These are phyloP conservation scores for Thalassiosira exigua DNA, from an alignment of 352 stramenopile species.

Conservation along the genomic window DNA sequence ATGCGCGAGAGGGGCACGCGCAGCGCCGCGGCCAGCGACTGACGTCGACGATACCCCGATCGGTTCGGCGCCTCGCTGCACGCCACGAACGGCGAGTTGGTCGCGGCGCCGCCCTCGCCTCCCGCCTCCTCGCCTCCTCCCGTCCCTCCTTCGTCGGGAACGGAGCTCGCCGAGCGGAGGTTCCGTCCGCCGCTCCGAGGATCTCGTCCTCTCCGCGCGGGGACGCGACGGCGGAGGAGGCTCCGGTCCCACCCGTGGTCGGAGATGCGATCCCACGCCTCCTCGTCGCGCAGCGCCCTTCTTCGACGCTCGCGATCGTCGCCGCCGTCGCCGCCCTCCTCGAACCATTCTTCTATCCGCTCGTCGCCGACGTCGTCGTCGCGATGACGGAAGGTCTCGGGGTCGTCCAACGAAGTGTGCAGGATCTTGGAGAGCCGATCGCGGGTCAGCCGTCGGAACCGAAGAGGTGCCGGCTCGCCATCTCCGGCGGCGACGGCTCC, in stretches of 20 bases:
- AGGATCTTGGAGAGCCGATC: slow-evolving; percentile 44
- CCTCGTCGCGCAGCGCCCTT: not conserved
- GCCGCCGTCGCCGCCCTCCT: not conserved
- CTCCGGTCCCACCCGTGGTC: slow-evolving; percentile 2
- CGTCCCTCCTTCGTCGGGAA: not conserved
- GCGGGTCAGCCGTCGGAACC: slow-evolving; percentile 20
- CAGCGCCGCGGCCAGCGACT: slow-evolving; percentile 23
- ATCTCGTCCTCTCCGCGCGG: no score
- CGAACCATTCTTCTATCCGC: not conserved
- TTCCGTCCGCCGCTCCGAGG: slow-evolving; percentile 4
- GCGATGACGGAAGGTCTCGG: slow-evolving; percentile 25
- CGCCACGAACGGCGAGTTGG: no score
- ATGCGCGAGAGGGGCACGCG: slow-evolving; percentile 2
- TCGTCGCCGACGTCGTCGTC: slow-evolving; percentile 2
- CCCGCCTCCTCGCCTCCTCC: not conserved
- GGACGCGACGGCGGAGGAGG: no score
- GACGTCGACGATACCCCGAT: slow-evolving; percentile 31
- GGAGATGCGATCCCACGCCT: not conserved
- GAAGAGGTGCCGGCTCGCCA: not conserved
- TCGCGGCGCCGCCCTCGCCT: slow-evolving; percentile 5
- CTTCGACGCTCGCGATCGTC: not conserved
- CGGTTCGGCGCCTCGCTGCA: slow-evolving; percentile 35
- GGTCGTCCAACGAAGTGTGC: slow-evolving; percentile 37
- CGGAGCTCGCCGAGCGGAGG: slow-evolving; percentile 1
- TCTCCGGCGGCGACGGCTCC: not conserved